A percentile compares a stretch with the other conserved stretches of the same genome.
These are phyloP conservation scores for Chrysanthemum makinoi DNA, from an alignment of 129 eudicot species.

Conservation along the genomic window DNA sequence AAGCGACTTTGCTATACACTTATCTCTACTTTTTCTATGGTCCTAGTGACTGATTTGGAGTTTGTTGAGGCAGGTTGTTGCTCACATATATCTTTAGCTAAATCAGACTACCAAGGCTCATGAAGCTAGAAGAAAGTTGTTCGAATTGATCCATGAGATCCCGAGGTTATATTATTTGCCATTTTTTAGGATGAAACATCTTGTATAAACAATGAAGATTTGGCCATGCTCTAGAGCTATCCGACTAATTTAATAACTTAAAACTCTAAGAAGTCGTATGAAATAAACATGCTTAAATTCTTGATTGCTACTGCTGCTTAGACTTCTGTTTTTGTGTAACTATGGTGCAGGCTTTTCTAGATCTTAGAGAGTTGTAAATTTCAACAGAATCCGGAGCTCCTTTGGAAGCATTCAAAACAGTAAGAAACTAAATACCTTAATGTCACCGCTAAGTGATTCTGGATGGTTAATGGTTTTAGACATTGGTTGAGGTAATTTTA, in stretches of 20 bases:
- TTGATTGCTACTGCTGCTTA: constrained; percentile 9
- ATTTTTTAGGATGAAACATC: neutral
- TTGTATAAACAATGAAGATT: too few relatives aligned
- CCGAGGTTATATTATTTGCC: neutral
- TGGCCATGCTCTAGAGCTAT: too few relatives aligned
- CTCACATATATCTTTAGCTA: constrained; percentile 81
- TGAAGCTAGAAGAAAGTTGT: constrained; percentile 71
- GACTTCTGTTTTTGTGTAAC: neutral
- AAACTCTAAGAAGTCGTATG: neutral
- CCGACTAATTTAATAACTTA: neutral
- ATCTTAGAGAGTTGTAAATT: constrained; percentile 77
- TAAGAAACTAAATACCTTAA: constrained; percentile 30
- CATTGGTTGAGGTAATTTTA: too few relatives aligned
- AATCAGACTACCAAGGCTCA: constrained; percentile 81
- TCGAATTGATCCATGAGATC: constrained; percentile 85
- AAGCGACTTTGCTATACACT: too few relatives aligned
- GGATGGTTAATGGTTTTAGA: too few relatives aligned
- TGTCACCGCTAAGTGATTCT: too few relatives aligned
- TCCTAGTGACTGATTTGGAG: constrained; percentile 11
- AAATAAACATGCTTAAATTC: neutral
- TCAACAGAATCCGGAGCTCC: constrained; percentile 82
- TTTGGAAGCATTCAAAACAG: constrained; percentile 81
- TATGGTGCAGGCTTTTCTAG: constrained; percentile 68
- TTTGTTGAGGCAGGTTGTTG: constrained; percentile 63
- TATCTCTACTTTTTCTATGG: neutral